Evolutionary conservation across 2,329 filamentous ascomycete genomes (phyloP), one percentile per base, ranked within the genome.

Genomic region (Pseudogymnoascus sp.): DNA sequence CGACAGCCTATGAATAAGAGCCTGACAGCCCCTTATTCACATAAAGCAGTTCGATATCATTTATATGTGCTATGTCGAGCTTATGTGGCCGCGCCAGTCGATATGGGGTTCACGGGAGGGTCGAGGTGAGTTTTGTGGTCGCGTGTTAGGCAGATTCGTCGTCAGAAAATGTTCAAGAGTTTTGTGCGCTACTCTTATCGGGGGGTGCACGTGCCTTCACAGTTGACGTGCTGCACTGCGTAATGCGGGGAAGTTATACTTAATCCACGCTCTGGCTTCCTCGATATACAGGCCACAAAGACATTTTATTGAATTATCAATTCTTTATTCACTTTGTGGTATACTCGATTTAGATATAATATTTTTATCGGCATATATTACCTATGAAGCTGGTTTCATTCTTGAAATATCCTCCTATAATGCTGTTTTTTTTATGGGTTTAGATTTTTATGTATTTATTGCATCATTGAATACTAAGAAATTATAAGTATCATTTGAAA

Each of bases 1-100:
- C 28, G 28, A 43, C 36, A 60, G 58, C 37, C 39, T 43, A 60
- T 60, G 58, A 60, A 60, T 33, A 43, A 43, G 28, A 60, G 41
- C 36, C 58, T n/a, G 30, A 22, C 28, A 33, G 35, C 58, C 15
- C 38, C 47, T 53, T 53, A 53, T 53, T 53, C 47, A 53, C 47
- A 35, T 53, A 12, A 35, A 35, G 47, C 47, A 33, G 47, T 53
- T 53, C 9, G 11, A 35, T 53, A 53, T 53, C 47, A 53, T 53
- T 9, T 8, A 33, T 20, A 15, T 53, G 47, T 33, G 18, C 33
- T 53, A 28, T 53, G 25, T 35, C 6, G 47, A 53, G 28, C 11
- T 11, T 53, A 35, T 53, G 47, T 33, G 28, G 47, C 28, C 47
- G 47, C 28, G 25, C 28, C 28, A 4, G 47, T 53, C 47, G 14